A percentile compares a stretch with the other conserved stretches of the same genome.
These are phyloP conservation scores for Parathielavia appendiculata DNA, from an alignment of 495 filamentous ascomycete genomes.

Conservation along the genomic window DNA sequence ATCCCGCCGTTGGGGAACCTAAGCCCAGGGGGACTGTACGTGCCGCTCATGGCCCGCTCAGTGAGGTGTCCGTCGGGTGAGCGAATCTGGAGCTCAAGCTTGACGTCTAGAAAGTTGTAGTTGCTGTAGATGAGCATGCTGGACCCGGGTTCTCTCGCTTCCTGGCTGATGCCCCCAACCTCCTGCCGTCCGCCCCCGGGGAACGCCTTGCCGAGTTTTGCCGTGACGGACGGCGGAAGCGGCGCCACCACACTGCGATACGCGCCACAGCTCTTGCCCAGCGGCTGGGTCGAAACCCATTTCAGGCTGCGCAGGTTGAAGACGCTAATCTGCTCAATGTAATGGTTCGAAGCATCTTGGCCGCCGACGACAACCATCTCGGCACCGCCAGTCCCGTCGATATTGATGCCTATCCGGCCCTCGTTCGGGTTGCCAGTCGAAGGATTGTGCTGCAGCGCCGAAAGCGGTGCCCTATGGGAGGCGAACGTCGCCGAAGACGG, in stretches of 20 bases:
- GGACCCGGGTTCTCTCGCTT: conserved; percentile 57
- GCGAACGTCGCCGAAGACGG: conserved; percentile 82
- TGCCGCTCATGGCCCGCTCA: conserved; percentile 84
- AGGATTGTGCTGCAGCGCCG: conserved; percentile 84
- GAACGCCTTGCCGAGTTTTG: conserved; percentile 61
- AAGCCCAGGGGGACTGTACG: conserved; percentile 81
- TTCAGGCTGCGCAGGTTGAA: conserved; percentile 96
- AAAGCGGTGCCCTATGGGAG: conserved; percentile 73
- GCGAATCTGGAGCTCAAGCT: conserved; percentile 86
- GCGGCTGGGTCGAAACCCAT: conserved; percentile 80
- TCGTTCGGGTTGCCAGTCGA: conserved; percentile 73
- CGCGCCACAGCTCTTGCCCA: conserved; percentile 89
- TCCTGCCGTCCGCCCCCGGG: conserved; percentile 30
- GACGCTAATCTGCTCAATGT: conserved; percentile 96
- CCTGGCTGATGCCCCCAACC: conserved; percentile 37
- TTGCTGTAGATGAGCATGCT: conserved; percentile 98
- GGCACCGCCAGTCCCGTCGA: conserved; percentile 87
- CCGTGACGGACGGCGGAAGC: conserved; percentile 56
- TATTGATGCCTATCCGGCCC: conserved; percentile 74
- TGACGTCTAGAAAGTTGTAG: conserved; percentile 97
- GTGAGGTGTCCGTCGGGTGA: conserved; percentile 75
- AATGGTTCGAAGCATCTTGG: conserved; percentile 95
- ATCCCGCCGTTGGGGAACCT: conserved; percentile 94
- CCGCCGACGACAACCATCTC: conserved; percentile 98
- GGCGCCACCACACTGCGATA: conserved; percentile 94